Conservation (phyloP, 768 basidiomycete genomes). For the Infundibulicybe gibba region DNA sequence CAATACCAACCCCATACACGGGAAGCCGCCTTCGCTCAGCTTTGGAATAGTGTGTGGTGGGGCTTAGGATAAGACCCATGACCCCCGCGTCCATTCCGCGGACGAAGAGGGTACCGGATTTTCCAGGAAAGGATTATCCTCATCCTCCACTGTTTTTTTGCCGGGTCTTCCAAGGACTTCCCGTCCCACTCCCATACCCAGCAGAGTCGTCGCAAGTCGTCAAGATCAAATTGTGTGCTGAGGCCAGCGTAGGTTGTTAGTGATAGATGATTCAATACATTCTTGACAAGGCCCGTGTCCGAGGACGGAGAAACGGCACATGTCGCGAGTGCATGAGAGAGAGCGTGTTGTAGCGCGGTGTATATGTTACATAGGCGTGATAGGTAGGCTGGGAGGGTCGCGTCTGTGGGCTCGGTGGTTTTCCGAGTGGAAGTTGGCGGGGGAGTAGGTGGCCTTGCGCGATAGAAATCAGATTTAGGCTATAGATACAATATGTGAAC, state of each 20-base stretch:
- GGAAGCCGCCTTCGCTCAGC: slow-evolving; percentile 62
- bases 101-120: slow-evolving; percentile 28
- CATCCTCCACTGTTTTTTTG: slow-evolving; percentile 30
- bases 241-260: slow-evolving; percentile 67
- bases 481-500: slow-evolving; percentile 14
- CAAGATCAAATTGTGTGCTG: slow-evolving; percentile 56
- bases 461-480: too few species aligned
- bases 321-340: slow-evolving; percentile 83
- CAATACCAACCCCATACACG: slow-evolving; percentile 83
- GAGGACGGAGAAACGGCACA: slow-evolving; percentile 74
- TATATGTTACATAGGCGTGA: slow-evolving; percentile 61
- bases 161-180: slow-evolving; percentile 27
- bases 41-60: slow-evolving; percentile 73
- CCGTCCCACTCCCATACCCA: slow-evolving; percentile 92
- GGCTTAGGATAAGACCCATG: slow-evolving; percentile 75
- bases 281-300: slow-evolving; percentile 72
- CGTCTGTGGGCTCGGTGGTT: slow-evolving; percentile 12
- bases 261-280: slow-evolving; percentile 76
- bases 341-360: slow-evolving; percentile 72
- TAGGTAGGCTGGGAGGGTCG: slow-evolving; percentile 51
- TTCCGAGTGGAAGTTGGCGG: slow-evolving; percentile 44
- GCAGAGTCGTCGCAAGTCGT: slow-evolving; percentile 73
- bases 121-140: slow-evolving; percentile 72
- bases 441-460: slow-evolving; percentile 52
- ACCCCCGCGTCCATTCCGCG: slow-evolving; percentile 75